Conservation (phyloP, 2,329 filamentous ascomycete species). For the Botryosphaeria dothidea region DNA sequence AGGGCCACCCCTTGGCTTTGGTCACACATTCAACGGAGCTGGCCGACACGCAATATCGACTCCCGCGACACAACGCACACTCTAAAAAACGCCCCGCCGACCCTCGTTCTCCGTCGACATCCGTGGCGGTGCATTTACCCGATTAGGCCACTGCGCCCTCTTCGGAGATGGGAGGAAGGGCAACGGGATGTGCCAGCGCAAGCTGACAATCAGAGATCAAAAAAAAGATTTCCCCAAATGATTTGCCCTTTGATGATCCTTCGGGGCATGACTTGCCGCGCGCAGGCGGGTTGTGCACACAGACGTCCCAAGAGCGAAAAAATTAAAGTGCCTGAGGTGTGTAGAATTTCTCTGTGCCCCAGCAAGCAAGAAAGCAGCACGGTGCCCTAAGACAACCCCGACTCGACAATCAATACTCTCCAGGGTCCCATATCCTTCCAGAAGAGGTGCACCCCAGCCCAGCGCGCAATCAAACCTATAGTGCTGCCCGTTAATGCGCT, state of each 20-base stretch:
- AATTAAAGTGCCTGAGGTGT: background rate
- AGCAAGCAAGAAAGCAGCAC: background rate
- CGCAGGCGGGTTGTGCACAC: background rate
- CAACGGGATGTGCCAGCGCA: background rate
- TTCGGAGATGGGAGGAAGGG: slow-evolving; percentile 7
- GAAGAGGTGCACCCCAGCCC: background rate
- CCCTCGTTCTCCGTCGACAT: background rate
- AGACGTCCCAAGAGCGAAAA: background rate
- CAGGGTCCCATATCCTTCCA: background rate
- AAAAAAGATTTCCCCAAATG: background rate
- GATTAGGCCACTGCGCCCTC: background rate
- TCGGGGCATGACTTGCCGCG: background rate
- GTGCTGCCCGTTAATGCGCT: background rate
- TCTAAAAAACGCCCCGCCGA: background rate
- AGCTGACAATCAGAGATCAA: background rate
- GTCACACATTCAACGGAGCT: background rate
- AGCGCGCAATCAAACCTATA: slow-evolving; percentile 1
- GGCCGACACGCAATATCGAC: background rate
- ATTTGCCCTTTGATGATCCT: background rate
- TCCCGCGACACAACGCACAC: background rate
- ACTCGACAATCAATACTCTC: background rate
- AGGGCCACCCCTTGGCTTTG: background rate
- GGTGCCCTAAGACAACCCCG: no score
- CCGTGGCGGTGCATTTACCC: slow-evolving; percentile 12
- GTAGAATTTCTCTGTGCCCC: background rate